Percentiles rank a stretch among this genome's conserved stretches.
These are phyloP conservation scores for Aspergillus pseudotamarii DNA, from an alignment of 2,329 filamentous ascomycete species.

Conservation along the genomic window DNA sequence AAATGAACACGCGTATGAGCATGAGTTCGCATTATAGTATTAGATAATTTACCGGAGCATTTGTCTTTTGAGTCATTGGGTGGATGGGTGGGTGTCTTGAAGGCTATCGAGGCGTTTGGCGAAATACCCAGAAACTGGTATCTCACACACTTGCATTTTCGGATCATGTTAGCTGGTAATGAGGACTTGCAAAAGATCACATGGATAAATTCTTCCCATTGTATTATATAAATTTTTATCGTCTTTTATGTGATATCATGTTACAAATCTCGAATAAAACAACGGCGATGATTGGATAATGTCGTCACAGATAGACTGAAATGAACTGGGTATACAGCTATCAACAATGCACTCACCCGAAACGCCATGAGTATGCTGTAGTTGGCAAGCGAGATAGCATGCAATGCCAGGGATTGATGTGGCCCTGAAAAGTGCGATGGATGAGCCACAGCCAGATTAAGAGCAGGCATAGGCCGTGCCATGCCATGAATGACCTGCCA, in stretches of 20 bases:
- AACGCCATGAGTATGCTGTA: background rate
- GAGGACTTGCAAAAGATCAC: background rate
- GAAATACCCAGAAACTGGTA: background rate
- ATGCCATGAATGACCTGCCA: background rate
- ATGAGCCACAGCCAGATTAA: background rate
- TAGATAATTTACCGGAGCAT: background rate
- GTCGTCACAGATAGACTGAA: background rate
- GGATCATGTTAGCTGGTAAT: background rate
- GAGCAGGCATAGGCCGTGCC: background rate
- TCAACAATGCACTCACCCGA: constrained; percentile 1
- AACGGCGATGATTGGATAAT: background rate
- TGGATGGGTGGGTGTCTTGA: background rate
- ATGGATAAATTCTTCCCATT: background rate
- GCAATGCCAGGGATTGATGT: background rate
- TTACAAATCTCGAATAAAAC: background rate
- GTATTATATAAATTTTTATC: background rate
- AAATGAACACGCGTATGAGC: background rate
- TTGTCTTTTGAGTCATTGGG: background rate
- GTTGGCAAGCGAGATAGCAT: background rate
- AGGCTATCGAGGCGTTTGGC: constrained; percentile 1
- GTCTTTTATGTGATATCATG: background rate
- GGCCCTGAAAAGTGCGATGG: background rate
- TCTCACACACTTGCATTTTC: background rate
- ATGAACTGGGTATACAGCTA: background rate
- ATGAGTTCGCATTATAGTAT: background rate